phyloP scores from a whole-genome alignment of 106 monocot species.

The Allium sativum region DNA sequence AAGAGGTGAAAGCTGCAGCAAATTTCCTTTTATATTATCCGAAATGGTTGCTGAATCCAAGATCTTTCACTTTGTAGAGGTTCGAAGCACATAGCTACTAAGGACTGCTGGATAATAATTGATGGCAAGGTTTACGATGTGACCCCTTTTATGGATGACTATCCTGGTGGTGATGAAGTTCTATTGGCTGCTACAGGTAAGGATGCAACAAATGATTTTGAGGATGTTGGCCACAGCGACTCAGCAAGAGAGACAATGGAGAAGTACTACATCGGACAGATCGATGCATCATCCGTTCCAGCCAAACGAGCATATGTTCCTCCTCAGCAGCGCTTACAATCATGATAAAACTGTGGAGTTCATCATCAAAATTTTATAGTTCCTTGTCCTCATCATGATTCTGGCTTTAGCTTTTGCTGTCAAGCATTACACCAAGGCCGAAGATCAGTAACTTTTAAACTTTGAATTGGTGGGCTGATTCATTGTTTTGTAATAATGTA shows the following conservation, averaged over 20 bases:
- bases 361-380: constrained; percentile 43
- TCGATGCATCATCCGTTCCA: constrained; percentile 28
- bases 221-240: constrained; percentile 49
- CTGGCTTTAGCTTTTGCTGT: constrained; percentile 56
- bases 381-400: constrained; percentile 58
- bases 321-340: constrained; percentile 29
- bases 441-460: constrained; percentile 7
- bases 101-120: too few species aligned
- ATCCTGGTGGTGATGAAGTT: constrained; percentile 28
- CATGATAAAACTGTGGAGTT: constrained; percentile 29
- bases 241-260: constrained; percentile 39
- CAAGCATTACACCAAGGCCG: constrained; percentile 44
- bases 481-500: too few species aligned
- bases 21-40: too few species aligned
- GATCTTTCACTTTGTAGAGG: too few species aligned
- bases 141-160: constrained; percentile 19
- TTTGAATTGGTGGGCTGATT: too few species aligned
- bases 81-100: too few species aligned
- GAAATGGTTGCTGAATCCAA: too few species aligned
- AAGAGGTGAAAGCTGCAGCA: too few species aligned
- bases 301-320: constrained; percentile 14
- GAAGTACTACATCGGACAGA: constrained; percentile 39
- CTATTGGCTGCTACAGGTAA: constrained; percentile 29
- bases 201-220: constrained; percentile 54
- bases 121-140: constrained; percentile 37